Evolutionary conservation across 768 basidiomycete genomes (phyloP).

Genomic region (Xanthoconium purpureum): DNA sequence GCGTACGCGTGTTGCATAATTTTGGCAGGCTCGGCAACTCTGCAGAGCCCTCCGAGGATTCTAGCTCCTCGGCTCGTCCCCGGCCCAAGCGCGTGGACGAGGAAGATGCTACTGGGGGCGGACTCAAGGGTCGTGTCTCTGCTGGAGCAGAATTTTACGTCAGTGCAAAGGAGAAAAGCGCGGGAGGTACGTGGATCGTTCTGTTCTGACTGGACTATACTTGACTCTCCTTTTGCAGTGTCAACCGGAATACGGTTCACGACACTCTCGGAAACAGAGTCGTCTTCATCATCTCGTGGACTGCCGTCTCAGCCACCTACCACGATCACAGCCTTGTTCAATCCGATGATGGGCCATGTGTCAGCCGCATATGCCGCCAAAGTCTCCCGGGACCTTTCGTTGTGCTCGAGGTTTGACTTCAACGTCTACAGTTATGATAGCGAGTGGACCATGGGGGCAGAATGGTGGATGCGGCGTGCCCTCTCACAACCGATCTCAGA

Average conservation of each 20-base stretch:
- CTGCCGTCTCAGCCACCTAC: slow-evolving; percentile 76
- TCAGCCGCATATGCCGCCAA: slow-evolving; percentile 89
- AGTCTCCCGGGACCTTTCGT: slow-evolving; percentile 76
- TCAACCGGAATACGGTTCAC: slow-evolving; percentile 94
- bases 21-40: slow-evolving; percentile 67
- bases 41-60: slow-evolving; percentile 36
- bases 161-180: slow-evolving; percentile 89
- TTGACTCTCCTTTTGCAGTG: slow-evolving; percentile 44
- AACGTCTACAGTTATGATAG: slow-evolving; percentile 97
- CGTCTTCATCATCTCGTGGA: slow-evolving; percentile 35
- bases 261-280: slow-evolving; percentile 68
- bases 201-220: neutral
- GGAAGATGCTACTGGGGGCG: slow-evolving; percentile 90
- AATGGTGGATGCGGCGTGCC: slow-evolving; percentile 87
- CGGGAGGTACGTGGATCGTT: slow-evolving; percentile 59
- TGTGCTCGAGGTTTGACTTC: slow-evolving; percentile 92
- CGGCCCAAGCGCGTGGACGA: slow-evolving; percentile 84
- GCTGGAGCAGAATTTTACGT: slow-evolving; percentile 93
- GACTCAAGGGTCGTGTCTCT: slow-evolving; percentile 85
- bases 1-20: slow-evolving; percentile 83
- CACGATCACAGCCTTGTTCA: slow-evolving; percentile 90
- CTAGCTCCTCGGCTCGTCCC: slow-evolving; percentile 21
- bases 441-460: slow-evolving; percentile 92
- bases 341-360: slow-evolving; percentile 94
- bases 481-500: slow-evolving; percentile 28